Conservation (phyloP, 1,284 basidiomycete species). For the Cryptococcus sp. region DNA sequence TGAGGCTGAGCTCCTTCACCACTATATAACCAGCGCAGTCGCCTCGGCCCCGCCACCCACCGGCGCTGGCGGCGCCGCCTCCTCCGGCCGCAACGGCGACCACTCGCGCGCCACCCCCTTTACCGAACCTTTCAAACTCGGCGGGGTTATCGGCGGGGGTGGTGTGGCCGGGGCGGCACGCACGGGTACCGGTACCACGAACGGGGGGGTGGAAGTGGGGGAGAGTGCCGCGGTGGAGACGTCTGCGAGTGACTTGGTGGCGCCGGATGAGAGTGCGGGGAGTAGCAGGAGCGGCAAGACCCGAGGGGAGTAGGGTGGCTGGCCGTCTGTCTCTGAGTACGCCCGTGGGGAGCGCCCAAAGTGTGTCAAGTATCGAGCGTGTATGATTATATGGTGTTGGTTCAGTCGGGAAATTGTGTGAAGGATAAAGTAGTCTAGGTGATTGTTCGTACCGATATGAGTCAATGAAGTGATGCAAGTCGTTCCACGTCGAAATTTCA, state of each 20-base stretch:
- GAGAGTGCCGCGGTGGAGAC: not conserved
- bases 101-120: too few species aligned
- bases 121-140: slow-evolving; percentile 10
- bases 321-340: not conserved
- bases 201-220: not conserved
- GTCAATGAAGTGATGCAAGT: not conserved
- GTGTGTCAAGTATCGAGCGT: not conserved
- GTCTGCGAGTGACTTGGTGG: not conserved
- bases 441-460: too few species aligned
- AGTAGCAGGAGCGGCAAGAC: slow-evolving; percentile 7
- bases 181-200: too few species aligned
- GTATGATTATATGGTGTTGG: too few species aligned
- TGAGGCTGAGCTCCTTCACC: slow-evolving; percentile 37
- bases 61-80: too few species aligned
- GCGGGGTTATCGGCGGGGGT: not conserved
- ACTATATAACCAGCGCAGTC: slow-evolving; percentile 27
- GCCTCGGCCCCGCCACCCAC: not conserved
- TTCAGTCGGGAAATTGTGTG: too few species aligned
- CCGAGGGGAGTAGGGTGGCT: not conserved
- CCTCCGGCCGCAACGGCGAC: too few species aligned
- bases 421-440: too few species aligned
- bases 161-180: too few species aligned
- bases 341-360: too few species aligned
- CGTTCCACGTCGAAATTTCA: not conserved
- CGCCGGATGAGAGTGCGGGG: slow-evolving; percentile 3